phyloP scores from a whole-genome alignment of 805 yeast genomes.

The Ogataea haglerorum region DNA sequence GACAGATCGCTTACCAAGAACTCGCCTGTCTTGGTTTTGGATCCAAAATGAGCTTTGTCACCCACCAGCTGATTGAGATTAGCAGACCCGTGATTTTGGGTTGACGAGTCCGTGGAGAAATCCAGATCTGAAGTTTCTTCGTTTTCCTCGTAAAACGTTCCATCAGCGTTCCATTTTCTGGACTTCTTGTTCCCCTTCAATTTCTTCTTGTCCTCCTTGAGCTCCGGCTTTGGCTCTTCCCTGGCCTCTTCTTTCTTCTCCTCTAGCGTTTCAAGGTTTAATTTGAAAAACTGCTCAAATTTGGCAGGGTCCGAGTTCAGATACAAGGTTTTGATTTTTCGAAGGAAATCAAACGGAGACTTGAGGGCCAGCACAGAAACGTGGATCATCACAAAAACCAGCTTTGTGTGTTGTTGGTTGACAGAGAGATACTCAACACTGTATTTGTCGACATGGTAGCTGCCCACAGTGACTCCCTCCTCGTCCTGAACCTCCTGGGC shows the following conservation, averaged over 20 bases:
- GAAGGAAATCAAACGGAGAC: constrained; percentile 29
- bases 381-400: constrained; percentile 43
- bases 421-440: constrained; percentile 42
- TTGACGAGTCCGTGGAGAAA: constrained; percentile 41
- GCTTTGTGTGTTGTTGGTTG: constrained; percentile 33
- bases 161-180: constrained; percentile 69
- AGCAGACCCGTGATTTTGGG: constrained; percentile 18
- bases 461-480: constrained; percentile 23
- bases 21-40: constrained; percentile 48
- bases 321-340: constrained; percentile 23
- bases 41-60: constrained; percentile 39
- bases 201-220: constrained; percentile 17
- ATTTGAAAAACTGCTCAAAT: constrained; percentile 36
- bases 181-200: constrained; percentile 35
- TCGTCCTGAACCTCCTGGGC: constrained; percentile 23
- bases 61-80: constrained; percentile 37
- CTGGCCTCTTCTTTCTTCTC: constrained; percentile 16
- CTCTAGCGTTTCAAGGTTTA: constrained; percentile 34
- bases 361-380: constrained; percentile 35
- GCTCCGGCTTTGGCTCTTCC: constrained; percentile 6
- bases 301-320: constrained; percentile 31
- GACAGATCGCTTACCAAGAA: constrained; percentile 64
- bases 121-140: constrained; percentile 46
- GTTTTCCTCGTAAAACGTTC: constrained; percentile 45
- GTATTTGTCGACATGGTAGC: constrained; percentile 37